A percentile compares a stretch with the other conserved stretches of the same genome.
Evolutionary conservation across 805 yeast genomes (phyloP).

Genomic region (Starmerella sp.): DNA sequence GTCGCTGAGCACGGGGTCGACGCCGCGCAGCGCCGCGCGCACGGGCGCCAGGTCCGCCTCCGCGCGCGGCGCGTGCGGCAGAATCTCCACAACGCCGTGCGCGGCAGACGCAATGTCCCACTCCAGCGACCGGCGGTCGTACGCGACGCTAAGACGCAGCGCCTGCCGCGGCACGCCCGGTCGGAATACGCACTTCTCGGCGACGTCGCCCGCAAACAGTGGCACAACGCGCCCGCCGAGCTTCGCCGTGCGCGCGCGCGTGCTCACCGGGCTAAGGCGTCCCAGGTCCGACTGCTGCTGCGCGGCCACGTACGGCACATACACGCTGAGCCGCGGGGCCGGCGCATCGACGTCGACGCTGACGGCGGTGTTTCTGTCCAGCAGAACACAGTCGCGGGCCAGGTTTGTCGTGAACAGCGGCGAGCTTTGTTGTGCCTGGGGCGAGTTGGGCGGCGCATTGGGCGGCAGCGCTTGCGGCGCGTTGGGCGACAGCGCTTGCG

Average conservation of each 20-base stretch:
- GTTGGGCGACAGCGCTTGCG: neutral
- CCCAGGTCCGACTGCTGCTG: constrained; percentile 1
- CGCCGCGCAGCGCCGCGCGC: neutral
- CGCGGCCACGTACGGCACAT: constrained; percentile 1
- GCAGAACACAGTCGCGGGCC: neutral
- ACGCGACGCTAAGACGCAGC: constrained; percentile 3
- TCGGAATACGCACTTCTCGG: neutral
- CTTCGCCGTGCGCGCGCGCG: constrained; percentile 3
- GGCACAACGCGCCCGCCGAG: neutral
- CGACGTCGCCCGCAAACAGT: neutral
- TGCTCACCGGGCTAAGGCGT: neutral
- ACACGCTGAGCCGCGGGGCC: constrained; percentile 5
- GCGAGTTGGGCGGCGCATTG: too few species aligned
- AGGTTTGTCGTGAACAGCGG: constrained; percentile 13
- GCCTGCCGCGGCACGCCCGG: constrained; percentile 7
- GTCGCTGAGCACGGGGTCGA: constrained; percentile 14
- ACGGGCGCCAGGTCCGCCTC: neutral
- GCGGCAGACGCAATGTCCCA: constrained; percentile 1
- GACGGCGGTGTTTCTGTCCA: constrained; percentile 6
- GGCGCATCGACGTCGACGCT: constrained; percentile 2
- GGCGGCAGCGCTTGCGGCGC: too few species aligned
- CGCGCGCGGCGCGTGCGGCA: neutral
- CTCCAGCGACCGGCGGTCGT: neutral
- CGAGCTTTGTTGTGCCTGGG: neutral
- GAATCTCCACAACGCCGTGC: neutral